Evolutionary conservation across 2,329 filamentous ascomycete genomes (phyloP).

Genomic region (Monosporascus sp.): DNA sequence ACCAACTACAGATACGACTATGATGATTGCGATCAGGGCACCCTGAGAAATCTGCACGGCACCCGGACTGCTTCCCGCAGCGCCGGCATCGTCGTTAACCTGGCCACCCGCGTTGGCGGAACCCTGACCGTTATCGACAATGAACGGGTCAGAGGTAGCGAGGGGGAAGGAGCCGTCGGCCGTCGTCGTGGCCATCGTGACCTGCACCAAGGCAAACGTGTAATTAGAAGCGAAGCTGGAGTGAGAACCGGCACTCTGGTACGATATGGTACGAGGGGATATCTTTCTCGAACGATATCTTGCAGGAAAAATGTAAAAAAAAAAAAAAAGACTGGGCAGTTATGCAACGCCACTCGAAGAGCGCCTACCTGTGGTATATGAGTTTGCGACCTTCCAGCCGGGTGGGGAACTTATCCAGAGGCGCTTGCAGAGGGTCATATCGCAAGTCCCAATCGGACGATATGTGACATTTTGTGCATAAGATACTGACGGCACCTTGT

Average conservation of each 20-base stretch:
- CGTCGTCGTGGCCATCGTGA: constrained; percentile 35
- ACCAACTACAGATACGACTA: constrained; percentile 62
- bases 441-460: constrained; percentile 6
- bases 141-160: constrained; percentile 31
- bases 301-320: constrained; percentile 7
- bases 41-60: constrained; percentile 61
- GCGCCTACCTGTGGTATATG: constrained; percentile 12
- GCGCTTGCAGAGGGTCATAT: constrained; percentile 7
- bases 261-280: constrained; percentile 13
- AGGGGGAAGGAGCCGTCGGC: constrained; percentile 26
- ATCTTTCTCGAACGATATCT: constrained; percentile 11
- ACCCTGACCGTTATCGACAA: constrained; percentile 27
- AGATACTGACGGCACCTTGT: constrained; percentile 1
- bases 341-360: constrained; percentile 13
- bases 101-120: constrained; percentile 26
- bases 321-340: constrained; percentile 9
- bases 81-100: constrained; percentile 54
- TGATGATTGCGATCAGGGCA: constrained; percentile 67
- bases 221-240: background rate
- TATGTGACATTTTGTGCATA: constrained; percentile 20
- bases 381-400: constrained; percentile 3
- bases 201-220: constrained; percentile 13
- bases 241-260: constrained; percentile 13
- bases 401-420: constrained; percentile 6
- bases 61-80: constrained; percentile 55